A percentile compares a stretch with the other conserved stretches of the same genome.
phyloP scores from a whole-genome alignment of 2,329 filamentous ascomycete species.

The Pyrenophora teres region DNA sequence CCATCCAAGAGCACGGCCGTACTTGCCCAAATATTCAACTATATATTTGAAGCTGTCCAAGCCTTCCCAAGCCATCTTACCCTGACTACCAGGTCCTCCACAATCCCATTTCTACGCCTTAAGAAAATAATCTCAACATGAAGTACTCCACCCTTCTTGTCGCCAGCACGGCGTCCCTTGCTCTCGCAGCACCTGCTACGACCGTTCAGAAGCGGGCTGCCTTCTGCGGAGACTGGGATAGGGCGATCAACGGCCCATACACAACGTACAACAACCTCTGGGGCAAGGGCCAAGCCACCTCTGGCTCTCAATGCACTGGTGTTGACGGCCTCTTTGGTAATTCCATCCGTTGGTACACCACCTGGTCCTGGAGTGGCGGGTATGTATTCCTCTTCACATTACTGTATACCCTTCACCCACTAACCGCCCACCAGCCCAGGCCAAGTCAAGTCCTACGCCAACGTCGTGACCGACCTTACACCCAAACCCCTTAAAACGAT shows the following conservation, averaged over 20 bases:
- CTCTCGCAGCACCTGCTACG: constrained; percentile 35
- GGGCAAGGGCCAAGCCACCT: constrained; percentile 48
- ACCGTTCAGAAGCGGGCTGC: constrained; percentile 40
- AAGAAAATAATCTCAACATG: constrained; percentile 22
- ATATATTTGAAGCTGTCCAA: constrained; percentile 20
- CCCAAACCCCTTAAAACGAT: constrained; percentile 44
- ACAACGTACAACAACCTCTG: constrained; percentile 53
- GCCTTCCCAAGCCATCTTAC: constrained; percentile 1
- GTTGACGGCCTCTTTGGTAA: constrained; percentile 46
- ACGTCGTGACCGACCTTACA: constrained; percentile 46
- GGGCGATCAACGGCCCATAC: constrained; percentile 31
- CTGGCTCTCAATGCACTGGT: constrained; percentile 54
- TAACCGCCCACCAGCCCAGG: constrained; percentile 22
- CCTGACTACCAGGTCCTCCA: neutral
- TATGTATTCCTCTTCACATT: constrained; percentile 20
- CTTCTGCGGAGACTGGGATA: constrained; percentile 43
- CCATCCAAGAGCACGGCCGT: too few relatives aligned
- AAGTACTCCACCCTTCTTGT: constrained; percentile 34
- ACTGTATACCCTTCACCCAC: neutral
- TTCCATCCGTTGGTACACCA: constrained; percentile 52
- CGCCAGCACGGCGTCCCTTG: constrained; percentile 35
- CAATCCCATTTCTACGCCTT: neutral
- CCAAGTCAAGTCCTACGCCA: constrained; percentile 53
- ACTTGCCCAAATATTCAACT: neutral
- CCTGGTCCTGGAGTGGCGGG: constrained; percentile 51